Base-by-base conservation (phyloP, 495 filamentous ascomycete species). In the Podospora sp. region DNA sequence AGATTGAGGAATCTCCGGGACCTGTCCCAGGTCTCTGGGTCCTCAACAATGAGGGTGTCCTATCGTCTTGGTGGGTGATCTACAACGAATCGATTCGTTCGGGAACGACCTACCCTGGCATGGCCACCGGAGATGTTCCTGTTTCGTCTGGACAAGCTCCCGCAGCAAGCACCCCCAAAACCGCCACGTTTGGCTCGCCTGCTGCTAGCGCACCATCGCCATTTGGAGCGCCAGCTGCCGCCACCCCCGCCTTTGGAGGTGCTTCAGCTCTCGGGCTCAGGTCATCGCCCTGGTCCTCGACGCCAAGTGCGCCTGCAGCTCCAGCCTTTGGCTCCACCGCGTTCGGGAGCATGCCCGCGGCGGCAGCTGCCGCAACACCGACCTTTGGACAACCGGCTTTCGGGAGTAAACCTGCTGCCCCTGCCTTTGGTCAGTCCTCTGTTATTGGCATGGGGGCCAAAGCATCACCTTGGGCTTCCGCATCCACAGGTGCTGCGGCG, bases 31-130 rank as follows among this genome's bases (percentile, higher is more conserved):
- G 90, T 2, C 76, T 97, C 16, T 87, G 96, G 81, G 85, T 94
- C 35, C 83, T 99, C 3, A 98, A 95, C 66, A 87, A 97, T 73
- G 92, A 97, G 70, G 95, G 95, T 29, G 81, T 96, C 11, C 81
- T 99, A 8, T 85, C 84, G 24, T 82, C 89, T 21, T 99, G 96
- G 96, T 97, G 93, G 89, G 79, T 97, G 59, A 81, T 97, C 46
- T 97, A 97, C 74, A 86, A 89, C 40, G 93, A 97, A 27, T 90
- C 96, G 1, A 88, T 99, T 63, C 84, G 89, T 58, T 82, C 88
- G 70, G 86, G 88, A 0, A 85, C 87, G 14, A 84, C 87, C 0
- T 98, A 95, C 75, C 83, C 88, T 21, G 90, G 90, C 2, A 80
- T 97, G 57, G 80, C 81, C 61, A 81, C 83, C 69, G 77, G 73